Percentiles rank a stretch among this genome's conserved stretches.
These are phyloP conservation scores for Puccinellia tenuiflora DNA, from an alignment of 176 grass and related monocot species.

Conservation along the genomic window DNA sequence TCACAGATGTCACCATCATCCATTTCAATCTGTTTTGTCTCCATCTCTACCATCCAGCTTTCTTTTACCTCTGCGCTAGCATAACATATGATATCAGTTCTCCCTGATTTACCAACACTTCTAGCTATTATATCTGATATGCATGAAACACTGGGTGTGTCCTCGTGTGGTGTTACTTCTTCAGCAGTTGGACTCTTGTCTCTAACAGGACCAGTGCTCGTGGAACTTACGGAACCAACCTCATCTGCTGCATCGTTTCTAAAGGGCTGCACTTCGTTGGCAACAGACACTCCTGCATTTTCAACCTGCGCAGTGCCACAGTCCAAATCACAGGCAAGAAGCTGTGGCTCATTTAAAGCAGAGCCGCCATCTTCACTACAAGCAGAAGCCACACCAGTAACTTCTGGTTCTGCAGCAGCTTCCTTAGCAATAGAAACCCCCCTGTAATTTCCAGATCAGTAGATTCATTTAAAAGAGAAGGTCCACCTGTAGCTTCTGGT, in stretches of 20 bases:
- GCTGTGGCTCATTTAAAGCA: conserved; percentile 7
- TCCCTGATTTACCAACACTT: conserved; percentile 40
- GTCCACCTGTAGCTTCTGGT: too few species aligned
- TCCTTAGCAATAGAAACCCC: too few species aligned
- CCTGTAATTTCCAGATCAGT: too few species aligned
- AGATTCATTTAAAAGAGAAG: too few species aligned
- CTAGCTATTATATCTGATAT: conserved; percentile 23
- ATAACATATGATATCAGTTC: conserved; percentile 69
- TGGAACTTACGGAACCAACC: conserved; percentile 15
- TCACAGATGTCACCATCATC: conserved; percentile 7
- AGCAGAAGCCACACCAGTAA: neutral
- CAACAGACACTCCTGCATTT: conserved; percentile 18
- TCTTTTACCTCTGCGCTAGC: conserved; percentile 56
- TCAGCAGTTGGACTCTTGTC: neutral
- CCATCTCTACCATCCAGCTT: conserved; percentile 28
- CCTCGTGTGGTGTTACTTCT: neutral
- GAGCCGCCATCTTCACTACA: neutral
- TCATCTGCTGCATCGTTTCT: neutral
- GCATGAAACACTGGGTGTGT: conserved; percentile 23
- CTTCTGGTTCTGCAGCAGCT: too few species aligned
- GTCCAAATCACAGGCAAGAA: conserved; percentile 7
- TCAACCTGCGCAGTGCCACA: neutral
- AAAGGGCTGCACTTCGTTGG: neutral
- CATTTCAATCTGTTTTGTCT: conserved; percentile 21
- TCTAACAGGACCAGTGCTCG: conserved; percentile 3